Base-by-base conservation (phyloP, 108 stramenopile species). In the Hondaea fermentalgiana region DNA sequence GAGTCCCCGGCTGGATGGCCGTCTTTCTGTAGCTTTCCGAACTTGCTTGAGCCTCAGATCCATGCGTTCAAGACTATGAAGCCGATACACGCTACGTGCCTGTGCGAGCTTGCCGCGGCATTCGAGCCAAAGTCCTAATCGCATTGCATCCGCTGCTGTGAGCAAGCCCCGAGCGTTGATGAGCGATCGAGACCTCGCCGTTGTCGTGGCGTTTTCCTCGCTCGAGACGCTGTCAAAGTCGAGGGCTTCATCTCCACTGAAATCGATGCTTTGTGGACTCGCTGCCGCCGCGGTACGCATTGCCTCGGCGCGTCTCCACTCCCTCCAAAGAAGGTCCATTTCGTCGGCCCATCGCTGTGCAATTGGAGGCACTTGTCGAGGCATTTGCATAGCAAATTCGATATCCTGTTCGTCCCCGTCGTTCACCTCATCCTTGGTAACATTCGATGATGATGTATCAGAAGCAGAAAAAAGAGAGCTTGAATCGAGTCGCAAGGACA, bases 91-190 rank as follows among this genome's bases (percentile, higher is more conserved):
- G 3, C 49, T 6, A 12, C 19, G 16, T 12, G 76, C 76, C 51
- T 83, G 76, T 12, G 76, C 19, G 17, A 83, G 51, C 76, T 83
- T 83, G 19, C 76, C 76, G 6, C 76, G 76, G 51, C 76, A 83
- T 53, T 83, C 76, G 6, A 83, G 76, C 76, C 76, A 83, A 35
- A 53, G 76, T 21, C 23, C 76, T 6, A 83, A 45, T 8, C 51
- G 45, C 10, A 8, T 12, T 6, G 76, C 76, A 35, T 83, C 49
- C 17, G 0, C 45, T 12, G 51, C 51, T 43, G 17, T 0, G 12
- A 83, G 51, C 6, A 83, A 16, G 49, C 76, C 49, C 10, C 51
- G n/a, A 23, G n/a, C 49, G 16, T 83, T 45, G 8, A 28, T 12
- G 16, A 83, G 76, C 14, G 76, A n/a, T 72, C 23, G 17, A 16